A percentile compares a stretch with the other conserved stretches of the same genome.
Evolutionary conservation across 139 green algal species (phyloP).

Genomic region (Trebouxia sp.): DNA sequence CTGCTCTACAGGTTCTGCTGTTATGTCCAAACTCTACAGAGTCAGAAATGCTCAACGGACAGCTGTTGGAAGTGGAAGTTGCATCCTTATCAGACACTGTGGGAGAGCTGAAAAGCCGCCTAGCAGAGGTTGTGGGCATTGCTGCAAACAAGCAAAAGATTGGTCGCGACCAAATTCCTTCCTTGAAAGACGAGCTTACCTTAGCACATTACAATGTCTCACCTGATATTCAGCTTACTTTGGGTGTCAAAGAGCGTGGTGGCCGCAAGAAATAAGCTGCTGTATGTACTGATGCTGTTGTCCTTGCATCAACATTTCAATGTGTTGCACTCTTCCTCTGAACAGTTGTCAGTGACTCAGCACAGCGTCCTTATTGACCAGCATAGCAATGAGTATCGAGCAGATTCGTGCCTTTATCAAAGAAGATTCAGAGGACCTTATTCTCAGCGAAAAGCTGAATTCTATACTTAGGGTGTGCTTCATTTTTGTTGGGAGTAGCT

Average conservation of each 20-base stretch:
- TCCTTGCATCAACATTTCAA: too few relatives aligned
- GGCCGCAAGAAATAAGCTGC: conserved; percentile 69
- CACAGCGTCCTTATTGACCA: too few relatives aligned
- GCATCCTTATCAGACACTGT: conserved; percentile 55
- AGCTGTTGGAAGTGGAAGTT: conserved; percentile 82
- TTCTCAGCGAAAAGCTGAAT: too few relatives aligned
- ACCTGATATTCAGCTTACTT: conserved; percentile 60
- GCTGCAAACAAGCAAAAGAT: conserved; percentile 79
- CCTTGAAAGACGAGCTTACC: conserved; percentile 72
- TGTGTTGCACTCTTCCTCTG: too few relatives aligned
- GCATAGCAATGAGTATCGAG: too few relatives aligned
- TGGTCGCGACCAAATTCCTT: conserved; percentile 63
- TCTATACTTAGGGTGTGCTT: too few relatives aligned
- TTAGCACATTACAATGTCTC: conserved; percentile 87
- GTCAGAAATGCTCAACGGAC: conserved; percentile 71
- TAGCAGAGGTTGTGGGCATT: conserved; percentile 64
- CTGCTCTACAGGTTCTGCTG: conserved; percentile 51
- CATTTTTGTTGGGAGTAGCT: background rate
- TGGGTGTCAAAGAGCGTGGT: conserved; percentile 73
- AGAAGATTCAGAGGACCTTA: too few relatives aligned
- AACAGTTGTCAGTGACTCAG: too few relatives aligned
- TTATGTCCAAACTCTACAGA: conserved; percentile 70
- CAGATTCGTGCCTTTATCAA: too few relatives aligned
- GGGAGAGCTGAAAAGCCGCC: conserved; percentile 65
- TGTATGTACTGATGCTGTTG: too few relatives aligned